Evolutionary conservation across 345 rosid genomes (phyloP).

Genomic region (Geranium brycei): DNA sequence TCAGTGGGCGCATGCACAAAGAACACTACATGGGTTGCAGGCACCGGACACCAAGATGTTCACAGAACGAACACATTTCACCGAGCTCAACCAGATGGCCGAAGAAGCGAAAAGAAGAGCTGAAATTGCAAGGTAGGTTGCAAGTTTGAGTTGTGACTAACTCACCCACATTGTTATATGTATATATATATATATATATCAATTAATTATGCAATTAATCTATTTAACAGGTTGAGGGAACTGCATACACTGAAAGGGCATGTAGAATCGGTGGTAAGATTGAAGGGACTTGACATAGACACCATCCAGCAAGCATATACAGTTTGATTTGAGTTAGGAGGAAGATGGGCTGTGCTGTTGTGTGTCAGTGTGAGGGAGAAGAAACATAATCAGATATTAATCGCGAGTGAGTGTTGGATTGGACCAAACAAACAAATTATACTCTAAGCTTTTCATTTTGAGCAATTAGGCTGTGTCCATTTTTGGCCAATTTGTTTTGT

Average conservation of each 20-base stretch:
- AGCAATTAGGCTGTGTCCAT: too few relatives aligned
- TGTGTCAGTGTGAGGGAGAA: background rate
- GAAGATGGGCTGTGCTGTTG: background rate
- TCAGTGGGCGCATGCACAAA: constrained; percentile 98
- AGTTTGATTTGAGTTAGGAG: constrained; percentile 25
- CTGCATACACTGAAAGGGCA: constrained; percentile 92
- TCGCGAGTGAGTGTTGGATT: too few relatives aligned
- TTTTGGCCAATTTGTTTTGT: too few relatives aligned
- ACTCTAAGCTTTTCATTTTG: too few relatives aligned
- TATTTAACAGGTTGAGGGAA: constrained; percentile 62
- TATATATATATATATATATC: too few relatives aligned
- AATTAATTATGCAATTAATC: background rate
- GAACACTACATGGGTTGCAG: constrained; percentile 90
- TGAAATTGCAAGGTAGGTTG: constrained; percentile 74
- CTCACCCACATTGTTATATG: too few relatives aligned
- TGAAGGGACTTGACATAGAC: constrained; percentile 89
- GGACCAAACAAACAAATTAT: too few relatives aligned
- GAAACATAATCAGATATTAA: too few relatives aligned
- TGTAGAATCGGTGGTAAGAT: constrained; percentile 86
- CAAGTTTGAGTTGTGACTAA: background rate
- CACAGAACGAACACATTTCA: constrained; percentile 63
- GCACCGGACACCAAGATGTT: constrained; percentile 94
- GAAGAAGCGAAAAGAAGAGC: constrained; percentile 98
- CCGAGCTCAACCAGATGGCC: constrained; percentile 86
- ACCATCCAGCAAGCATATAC: constrained; percentile 96